These are phyloP conservation scores for Trichoderma cornu-damae DNA, from an alignment of 2,329 filamentous ascomycete genomes.

Conservation along the genomic window DNA sequence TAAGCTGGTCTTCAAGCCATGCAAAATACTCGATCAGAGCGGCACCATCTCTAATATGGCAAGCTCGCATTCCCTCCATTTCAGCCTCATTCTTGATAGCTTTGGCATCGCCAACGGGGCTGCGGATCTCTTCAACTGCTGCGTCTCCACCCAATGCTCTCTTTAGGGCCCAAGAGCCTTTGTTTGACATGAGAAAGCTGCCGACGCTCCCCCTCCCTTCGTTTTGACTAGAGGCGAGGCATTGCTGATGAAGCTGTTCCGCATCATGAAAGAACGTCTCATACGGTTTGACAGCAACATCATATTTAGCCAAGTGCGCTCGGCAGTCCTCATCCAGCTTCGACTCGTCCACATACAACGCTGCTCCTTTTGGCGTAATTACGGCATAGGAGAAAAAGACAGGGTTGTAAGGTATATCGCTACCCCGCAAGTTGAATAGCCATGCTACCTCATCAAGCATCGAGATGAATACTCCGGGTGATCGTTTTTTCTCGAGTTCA, in stretches of 20 bases:
- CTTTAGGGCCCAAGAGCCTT: slow-evolving; percentile 88
- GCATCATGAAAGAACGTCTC: slow-evolving; percentile 73
- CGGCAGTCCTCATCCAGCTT: slow-evolving; percentile 68
- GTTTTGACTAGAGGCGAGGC: slow-evolving; percentile 38
- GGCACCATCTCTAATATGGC: slow-evolving; percentile 88
- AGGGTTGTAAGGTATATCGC: slow-evolving; percentile 94
- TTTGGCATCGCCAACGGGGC: slow-evolving; percentile 84
- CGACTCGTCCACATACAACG: slow-evolving; percentile 75
- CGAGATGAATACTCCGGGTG: slow-evolving; percentile 80
- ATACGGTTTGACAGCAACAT: slow-evolving; percentile 76
- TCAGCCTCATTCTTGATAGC: slow-evolving; percentile 90
- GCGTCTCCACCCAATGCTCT: slow-evolving; percentile 79
- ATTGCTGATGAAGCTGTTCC: slow-evolving; percentile 47
- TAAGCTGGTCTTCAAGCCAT: slow-evolving; percentile 87
- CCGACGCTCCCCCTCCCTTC: slow-evolving; percentile 33
- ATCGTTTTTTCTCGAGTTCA: slow-evolving; percentile 85
- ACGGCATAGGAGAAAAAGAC: slow-evolving; percentile 97
- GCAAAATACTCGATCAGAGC: slow-evolving; percentile 90
- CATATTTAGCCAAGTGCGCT: slow-evolving; percentile 62
- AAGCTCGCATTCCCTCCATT: slow-evolving; percentile 85
- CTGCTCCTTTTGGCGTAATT: slow-evolving; percentile 70
- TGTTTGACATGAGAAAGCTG: slow-evolving; percentile 83
- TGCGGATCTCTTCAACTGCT: slow-evolving; percentile 78
- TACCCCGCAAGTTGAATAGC: slow-evolving; percentile 96
- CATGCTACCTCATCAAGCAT: slow-evolving; percentile 96